These are phyloP conservation scores for Botrytis porri DNA, from an alignment of 2,329 filamentous ascomycete genomes.

Conservation along the genomic window DNA sequence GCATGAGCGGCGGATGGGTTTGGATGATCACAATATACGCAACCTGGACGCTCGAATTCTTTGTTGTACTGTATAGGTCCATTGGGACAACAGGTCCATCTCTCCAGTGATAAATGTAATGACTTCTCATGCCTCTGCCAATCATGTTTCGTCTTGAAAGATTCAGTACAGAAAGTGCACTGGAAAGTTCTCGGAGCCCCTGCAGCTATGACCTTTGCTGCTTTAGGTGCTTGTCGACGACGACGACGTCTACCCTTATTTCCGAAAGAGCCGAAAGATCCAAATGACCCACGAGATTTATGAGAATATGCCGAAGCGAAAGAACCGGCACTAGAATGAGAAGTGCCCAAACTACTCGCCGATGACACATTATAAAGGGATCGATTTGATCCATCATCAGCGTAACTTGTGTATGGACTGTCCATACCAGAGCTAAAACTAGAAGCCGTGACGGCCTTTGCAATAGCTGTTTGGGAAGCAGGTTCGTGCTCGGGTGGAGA, in stretches of 20 bases:
- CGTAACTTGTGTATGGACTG: slow-evolving; percentile 54
- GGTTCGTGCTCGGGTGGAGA: slow-evolving; percentile 69
- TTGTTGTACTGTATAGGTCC: slow-evolving; percentile 55
- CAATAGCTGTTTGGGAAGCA: slow-evolving; percentile 61
- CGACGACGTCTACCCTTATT: slow-evolving; percentile 35
- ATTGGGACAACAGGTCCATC: slow-evolving; percentile 62
- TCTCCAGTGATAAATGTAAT: slow-evolving; percentile 60
- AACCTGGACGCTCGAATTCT: slow-evolving; percentile 55
- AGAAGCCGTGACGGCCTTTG: slow-evolving; percentile 54
- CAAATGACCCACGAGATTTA: slow-evolving; percentile 54
- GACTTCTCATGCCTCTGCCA: slow-evolving; percentile 71
- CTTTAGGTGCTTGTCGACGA: slow-evolving; percentile 34
- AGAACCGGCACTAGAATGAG: slow-evolving; percentile 57
- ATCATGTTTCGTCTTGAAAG: slow-evolving; percentile 65
- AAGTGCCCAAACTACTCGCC: slow-evolving; percentile 58
- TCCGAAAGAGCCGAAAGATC: slow-evolving; percentile 36
- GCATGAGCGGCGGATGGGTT: slow-evolving; percentile 55
- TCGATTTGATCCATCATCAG: slow-evolving; percentile 58
- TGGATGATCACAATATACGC: slow-evolving; percentile 57
- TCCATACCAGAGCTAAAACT: slow-evolving; percentile 53
- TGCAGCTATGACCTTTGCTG: slow-evolving; percentile 47
- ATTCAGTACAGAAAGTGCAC: slow-evolving; percentile 68
- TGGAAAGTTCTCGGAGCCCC: slow-evolving; percentile 49
- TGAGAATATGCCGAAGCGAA: slow-evolving; percentile 59
- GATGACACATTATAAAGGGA: slow-evolving; percentile 60